Conservation (phyloP, 495 filamentous ascomycete genomes). For the Aspergillus diversus region DNA sequence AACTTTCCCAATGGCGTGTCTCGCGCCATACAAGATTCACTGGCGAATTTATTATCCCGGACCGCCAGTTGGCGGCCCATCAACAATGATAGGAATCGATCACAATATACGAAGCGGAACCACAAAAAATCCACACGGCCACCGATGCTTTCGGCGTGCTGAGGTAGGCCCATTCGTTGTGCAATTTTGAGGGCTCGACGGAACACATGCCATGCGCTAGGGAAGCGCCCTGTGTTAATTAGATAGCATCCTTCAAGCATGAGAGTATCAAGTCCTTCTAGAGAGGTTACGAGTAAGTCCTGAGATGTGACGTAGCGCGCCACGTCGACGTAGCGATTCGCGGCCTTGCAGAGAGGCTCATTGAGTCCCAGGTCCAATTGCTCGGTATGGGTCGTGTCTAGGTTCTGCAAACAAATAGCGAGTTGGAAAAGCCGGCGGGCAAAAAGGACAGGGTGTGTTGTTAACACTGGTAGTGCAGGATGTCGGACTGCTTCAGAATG, state of each 20-base stretch:
- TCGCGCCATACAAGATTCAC: slow-evolving; percentile 27
- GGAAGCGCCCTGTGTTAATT: slow-evolving; percentile 46
- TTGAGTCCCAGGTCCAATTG: slow-evolving; percentile 31
- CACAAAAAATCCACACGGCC: slow-evolving; percentile 39
- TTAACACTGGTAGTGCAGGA: slow-evolving; percentile 25
- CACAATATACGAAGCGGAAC: slow-evolving; percentile 45
- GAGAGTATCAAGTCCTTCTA: slow-evolving; percentile 55
- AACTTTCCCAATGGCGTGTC: slow-evolving; percentile 36
- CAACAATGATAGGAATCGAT: slow-evolving; percentile 49
- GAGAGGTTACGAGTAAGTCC: slow-evolving; percentile 51
- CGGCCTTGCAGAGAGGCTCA: slow-evolving; percentile 32
- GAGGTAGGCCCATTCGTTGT: slow-evolving; percentile 39
- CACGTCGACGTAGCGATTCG: slow-evolving; percentile 34
- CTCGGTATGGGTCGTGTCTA: slow-evolving; percentile 32
- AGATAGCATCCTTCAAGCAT: slow-evolving; percentile 47
- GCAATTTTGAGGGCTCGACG: slow-evolving; percentile 48
- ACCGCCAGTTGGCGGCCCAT: slow-evolving; percentile 31
- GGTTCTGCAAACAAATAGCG: slow-evolving; percentile 51
- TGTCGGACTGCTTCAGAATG: background rate
- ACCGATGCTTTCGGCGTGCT: slow-evolving; percentile 3
- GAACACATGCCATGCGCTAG: slow-evolving; percentile 44
- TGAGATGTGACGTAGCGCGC: slow-evolving; percentile 51
- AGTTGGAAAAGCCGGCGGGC: slow-evolving; percentile 52
- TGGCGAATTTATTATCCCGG: background rate
- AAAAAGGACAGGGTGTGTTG: slow-evolving; percentile 47